These are phyloP conservation scores for Nitzschia sp. DNA, from an alignment of 108 stramenopile genomes.

Conservation along the genomic window DNA sequence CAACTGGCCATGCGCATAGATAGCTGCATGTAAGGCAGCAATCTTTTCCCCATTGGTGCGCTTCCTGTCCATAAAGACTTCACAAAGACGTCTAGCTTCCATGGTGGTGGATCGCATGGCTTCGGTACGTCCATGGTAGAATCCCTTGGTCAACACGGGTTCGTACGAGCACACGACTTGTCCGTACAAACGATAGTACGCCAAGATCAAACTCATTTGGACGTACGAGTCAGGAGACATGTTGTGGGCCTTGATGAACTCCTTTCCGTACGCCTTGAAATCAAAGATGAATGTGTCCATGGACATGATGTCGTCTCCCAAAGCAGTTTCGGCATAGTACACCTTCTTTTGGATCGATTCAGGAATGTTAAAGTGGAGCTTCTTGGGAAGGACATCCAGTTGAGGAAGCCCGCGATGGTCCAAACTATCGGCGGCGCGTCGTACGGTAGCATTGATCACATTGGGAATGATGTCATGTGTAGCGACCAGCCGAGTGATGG, in stretches of 20 bases:
- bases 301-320: constrained; percentile 77
- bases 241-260: constrained; percentile 70
- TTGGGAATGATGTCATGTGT: constrained; percentile 51
- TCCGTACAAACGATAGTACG: constrained; percentile 79
- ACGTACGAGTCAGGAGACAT: constrained; percentile 84
- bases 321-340: constrained; percentile 72
- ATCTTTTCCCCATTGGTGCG: constrained; percentile 47
- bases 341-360: constrained; percentile 61
- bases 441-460: constrained; percentile 65
- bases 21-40: constrained; percentile 55
- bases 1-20: constrained; percentile 56
- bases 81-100: constrained; percentile 57
- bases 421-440: constrained; percentile 40
- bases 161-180: constrained; percentile 78
- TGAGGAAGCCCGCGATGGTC: constrained; percentile 29
- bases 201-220: constrained; percentile 77
- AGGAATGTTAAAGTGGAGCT: constrained; percentile 67
- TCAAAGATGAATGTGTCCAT: constrained; percentile 72
- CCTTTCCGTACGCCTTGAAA: constrained; percentile 76
- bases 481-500: constrained; percentile 79
- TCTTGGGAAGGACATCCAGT: constrained; percentile 69
- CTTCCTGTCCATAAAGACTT: constrained; percentile 19
- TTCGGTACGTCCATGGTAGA: constrained; percentile 87
- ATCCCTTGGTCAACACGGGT: constrained; percentile 78
- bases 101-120: constrained; percentile 80